Base-by-base conservation (phyloP, 2,329 filamentous ascomycete species). In the Aspergillus ruber region DNA sequence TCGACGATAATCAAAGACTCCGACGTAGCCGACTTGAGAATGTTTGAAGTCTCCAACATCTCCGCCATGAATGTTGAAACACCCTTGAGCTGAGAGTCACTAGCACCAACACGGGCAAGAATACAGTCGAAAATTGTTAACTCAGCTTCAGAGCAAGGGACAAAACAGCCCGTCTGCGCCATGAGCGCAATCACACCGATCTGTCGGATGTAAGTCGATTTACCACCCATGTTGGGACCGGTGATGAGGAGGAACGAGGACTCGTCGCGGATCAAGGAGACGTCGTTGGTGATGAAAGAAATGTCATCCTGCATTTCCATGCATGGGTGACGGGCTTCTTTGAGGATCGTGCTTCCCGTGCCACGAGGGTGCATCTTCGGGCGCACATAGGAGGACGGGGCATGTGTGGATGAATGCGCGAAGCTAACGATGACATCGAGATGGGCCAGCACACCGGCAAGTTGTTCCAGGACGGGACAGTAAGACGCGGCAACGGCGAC, bases 11-110 rank as follows among this genome's bases (percentile, higher is more conserved):
- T 97, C 45, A 98, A 80, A 4, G 89, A 95, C 65, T 98, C 93
- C 27, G 86, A 83, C 0, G 93, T 98, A 2, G 93, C 93, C 0
- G 89, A 94, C 72, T 97, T 97, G 63, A 98, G 83, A 55, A 98
- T 98, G 66, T 97, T 97, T 56, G 93, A 90, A 1, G 93, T 98
- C 68, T 98, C 93, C 18, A 98, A 80, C 93, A 98, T 98, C 73
- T 98, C 93, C 1, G 93, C 93, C 94, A 98, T 98, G 69, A 98
- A 98, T 0, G 93, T 98, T 3, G 89, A 95, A 2, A 98, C 93
- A 32, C 93, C 93, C 71, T 97, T 97, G 53, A 98, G 84, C 68
- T 97, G 93, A 6, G 88, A 95, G 70, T 98, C 94, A 58, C 87
- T 93, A 6, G 93, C 94, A 38, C 94, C 93, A 0, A 98, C 93